Conservation (phyloP, 805 yeast species). For the Zygosaccharomyces siamensis region DNA sequence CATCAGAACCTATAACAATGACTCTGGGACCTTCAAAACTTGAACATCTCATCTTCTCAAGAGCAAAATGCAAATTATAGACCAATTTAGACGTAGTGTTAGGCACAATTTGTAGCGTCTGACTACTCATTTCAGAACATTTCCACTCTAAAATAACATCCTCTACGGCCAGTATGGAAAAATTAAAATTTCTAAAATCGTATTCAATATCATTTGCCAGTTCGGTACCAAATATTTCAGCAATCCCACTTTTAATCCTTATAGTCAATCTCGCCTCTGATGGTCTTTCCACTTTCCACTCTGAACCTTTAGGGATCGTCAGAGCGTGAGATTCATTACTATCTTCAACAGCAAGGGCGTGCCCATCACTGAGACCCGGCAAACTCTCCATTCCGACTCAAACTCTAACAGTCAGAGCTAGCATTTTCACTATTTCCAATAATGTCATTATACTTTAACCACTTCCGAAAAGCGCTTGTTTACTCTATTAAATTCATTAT, state of each 20-base stretch:
- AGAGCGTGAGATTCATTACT: constrained; percentile 21
- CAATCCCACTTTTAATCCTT: constrained; percentile 56
- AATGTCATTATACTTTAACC: too few species aligned
- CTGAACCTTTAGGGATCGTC: constrained; percentile 23
- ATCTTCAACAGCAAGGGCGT: constrained; percentile 12
- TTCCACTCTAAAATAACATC: constrained; percentile 59
- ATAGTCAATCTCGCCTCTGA: constrained; percentile 39
- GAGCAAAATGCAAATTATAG: constrained; percentile 67
- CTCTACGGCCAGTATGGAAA: constrained; percentile 54
- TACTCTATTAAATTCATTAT: background rate
- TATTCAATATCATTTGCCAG: constrained; percentile 67
- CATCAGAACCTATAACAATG: constrained; percentile 65
- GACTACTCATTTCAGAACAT: constrained; percentile 29
- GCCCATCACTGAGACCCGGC: constrained; percentile 20
- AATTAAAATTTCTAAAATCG: constrained; percentile 49
- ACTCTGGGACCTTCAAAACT: constrained; percentile 42
- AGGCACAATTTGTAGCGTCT: constrained; percentile 43
- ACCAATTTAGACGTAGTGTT: constrained; percentile 69
- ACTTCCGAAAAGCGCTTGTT: background rate
- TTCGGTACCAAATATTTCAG: constrained; percentile 92
- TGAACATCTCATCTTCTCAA: constrained; percentile 50
- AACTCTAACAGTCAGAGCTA: background rate
- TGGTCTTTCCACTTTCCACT: constrained; percentile 35
- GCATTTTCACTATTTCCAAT: background rate
- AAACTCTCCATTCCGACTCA: constrained; percentile 16